Percentiles rank a stretch among this genome's conserved stretches.
These are phyloP conservation scores for Rhynchosporium secalis DNA, from an alignment of 2,329 filamentous ascomycete species.

Conservation along the genomic window DNA sequence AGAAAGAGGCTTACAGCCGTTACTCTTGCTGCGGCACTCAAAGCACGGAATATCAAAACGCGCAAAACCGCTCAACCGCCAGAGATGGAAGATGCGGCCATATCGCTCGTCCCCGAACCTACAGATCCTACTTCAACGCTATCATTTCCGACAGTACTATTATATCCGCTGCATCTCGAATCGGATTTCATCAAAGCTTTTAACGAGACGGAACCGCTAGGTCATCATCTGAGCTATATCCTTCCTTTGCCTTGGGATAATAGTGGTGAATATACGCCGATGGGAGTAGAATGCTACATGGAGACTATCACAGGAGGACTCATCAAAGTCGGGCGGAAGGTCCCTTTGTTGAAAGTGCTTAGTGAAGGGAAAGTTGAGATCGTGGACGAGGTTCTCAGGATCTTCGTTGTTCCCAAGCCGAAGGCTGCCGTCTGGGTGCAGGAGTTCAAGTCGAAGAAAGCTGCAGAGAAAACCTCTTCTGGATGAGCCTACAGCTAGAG, in stretches of 20 bases:
- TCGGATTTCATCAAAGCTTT: slow-evolving; percentile 91
- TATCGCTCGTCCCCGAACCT: slow-evolving; percentile 70
- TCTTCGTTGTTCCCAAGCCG: slow-evolving; percentile 76
- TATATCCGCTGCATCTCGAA: slow-evolving; percentile 82
- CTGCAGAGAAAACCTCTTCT: slow-evolving; percentile 44
- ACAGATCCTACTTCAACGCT: slow-evolving; percentile 72
- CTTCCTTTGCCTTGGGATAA: slow-evolving; percentile 87
- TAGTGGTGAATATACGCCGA: slow-evolving; percentile 62
- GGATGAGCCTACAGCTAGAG: neutral
- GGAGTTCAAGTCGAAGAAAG: slow-evolving; percentile 78
- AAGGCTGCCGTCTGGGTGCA: slow-evolving; percentile 75
- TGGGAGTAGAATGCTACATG: slow-evolving; percentile 81
- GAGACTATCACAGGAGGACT: slow-evolving; percentile 79
- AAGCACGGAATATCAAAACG: slow-evolving; percentile 68
- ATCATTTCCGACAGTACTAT: slow-evolving; percentile 74
- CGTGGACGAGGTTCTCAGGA: slow-evolving; percentile 78
- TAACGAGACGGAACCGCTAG: slow-evolving; percentile 71
- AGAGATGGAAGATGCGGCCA: slow-evolving; percentile 80
- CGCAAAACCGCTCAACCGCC: slow-evolving; percentile 70
- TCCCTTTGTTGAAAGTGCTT: slow-evolving; percentile 73
- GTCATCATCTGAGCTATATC: slow-evolving; percentile 80
- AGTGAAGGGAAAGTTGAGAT: slow-evolving; percentile 78
- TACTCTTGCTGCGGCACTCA: slow-evolving; percentile 65
- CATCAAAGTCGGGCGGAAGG: slow-evolving; percentile 86
- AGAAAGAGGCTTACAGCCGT: slow-evolving; percentile 55